These are phyloP conservation scores for Mortierella polycephala DNA, from an alignment of 371 early-diverging fungal genomes.

Conservation along the genomic window DNA sequence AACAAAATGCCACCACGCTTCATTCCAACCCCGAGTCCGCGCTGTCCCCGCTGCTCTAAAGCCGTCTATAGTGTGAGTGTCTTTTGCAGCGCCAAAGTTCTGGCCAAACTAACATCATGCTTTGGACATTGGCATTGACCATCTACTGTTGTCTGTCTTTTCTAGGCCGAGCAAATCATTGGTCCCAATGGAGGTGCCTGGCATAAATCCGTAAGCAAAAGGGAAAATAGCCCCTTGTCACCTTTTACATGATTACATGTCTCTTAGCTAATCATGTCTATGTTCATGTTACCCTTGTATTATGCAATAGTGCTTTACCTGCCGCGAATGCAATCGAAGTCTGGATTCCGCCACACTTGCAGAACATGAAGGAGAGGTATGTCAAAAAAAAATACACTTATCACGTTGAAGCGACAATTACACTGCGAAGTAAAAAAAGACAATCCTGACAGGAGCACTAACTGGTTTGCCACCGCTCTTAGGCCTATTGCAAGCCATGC, in stretches of 20 bases:
- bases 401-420: not conserved
- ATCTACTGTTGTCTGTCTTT: not conserved
- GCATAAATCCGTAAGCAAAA: slow-evolving; percentile 40
- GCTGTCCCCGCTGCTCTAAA: slow-evolving; percentile 51
- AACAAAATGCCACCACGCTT: slow-evolving; percentile 49
- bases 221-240: not conserved
- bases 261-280: not conserved
- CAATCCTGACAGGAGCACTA: not conserved
- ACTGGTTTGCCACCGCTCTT: not conserved
- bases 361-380: slow-evolving; percentile 51
- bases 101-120: not conserved
- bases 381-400: not conserved
- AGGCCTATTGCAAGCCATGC: slow-evolving; percentile 50
- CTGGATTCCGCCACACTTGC: slow-evolving; percentile 49
- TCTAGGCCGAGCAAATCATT: slow-evolving; percentile 51
- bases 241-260: not conserved
- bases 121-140: not conserved
- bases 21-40: slow-evolving; percentile 28
- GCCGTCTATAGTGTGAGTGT: slow-evolving; percentile 40
- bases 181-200: slow-evolving; percentile 43
- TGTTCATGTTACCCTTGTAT: not conserved
- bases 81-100: not conserved
- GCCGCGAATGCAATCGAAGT: slow-evolving; percentile 45
- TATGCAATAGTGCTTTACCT: slow-evolving; percentile 38
- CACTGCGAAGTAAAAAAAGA: not conserved